Conservation (phyloP, 306 rosid genomes). For the Prunus mume region DNA sequence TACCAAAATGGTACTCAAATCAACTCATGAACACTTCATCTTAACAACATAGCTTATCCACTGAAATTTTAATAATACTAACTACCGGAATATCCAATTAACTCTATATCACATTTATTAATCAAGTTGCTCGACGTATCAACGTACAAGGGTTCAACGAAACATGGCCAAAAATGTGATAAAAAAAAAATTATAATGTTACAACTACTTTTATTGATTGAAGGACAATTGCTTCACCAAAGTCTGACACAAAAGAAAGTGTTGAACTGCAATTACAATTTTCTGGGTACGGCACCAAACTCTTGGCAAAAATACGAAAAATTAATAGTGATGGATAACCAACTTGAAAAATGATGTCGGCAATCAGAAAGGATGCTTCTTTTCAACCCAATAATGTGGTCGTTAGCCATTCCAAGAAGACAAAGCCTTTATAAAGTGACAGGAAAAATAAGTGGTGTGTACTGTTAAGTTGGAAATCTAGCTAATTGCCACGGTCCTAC, state of each 20-base stretch:
- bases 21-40: not conserved
- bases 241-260: not conserved
- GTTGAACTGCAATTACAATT: not conserved
- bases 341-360: not conserved
- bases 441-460: constrained; percentile 15
- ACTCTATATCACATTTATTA: not conserved
- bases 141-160: not conserved
- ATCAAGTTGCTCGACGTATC: not conserved
- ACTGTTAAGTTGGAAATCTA: constrained; percentile 26
- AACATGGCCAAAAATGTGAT: not conserved
- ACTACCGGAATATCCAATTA: too few relatives aligned
- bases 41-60: not conserved
- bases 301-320: constrained; percentile 8
- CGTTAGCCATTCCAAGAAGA: constrained; percentile 10
- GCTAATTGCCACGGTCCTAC: constrained; percentile 31
- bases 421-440: constrained; percentile 11
- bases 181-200: not conserved
- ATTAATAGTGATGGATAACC: constrained; percentile 2
- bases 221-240: not conserved
- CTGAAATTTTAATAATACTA: not conserved
- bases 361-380: constrained; percentile 1
- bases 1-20: not conserved
- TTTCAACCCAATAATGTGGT: constrained; percentile 7
- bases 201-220: not conserved
- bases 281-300: not conserved